Base-by-base conservation (phyloP, 2,329 filamentous ascomycete genomes). In the Fusarium verrucosum region DNA sequence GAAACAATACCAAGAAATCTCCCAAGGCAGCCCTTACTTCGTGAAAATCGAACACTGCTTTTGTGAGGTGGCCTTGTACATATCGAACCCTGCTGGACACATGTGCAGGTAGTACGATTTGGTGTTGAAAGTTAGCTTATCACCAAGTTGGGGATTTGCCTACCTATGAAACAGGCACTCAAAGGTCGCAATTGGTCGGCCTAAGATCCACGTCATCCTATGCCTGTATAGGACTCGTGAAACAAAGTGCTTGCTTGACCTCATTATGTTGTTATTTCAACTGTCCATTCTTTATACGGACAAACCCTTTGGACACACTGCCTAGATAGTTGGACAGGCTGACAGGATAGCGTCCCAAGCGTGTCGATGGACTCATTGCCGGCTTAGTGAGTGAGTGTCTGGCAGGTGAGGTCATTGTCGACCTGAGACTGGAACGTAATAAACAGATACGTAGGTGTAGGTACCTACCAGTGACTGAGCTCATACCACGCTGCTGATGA, bases 161-260 rank as follows among this genome's bases (percentile, higher is more conserved):
- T 22, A 43, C 19, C 30, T 22, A 43, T 66, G 58, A 68, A 69
- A 69, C 52, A 66, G 47, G 65, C 44, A 49, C 58, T 62, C 32
- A 30, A 17, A 35, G 44, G 47, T 58, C 30, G 40, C 33, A 37
- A 70, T 70, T 70, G 67, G 62, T 28, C 42, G 25, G 19, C 17
- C 11, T 11, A 37, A 41, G 45, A 59, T 49, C 54, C 42, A 52
- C 46, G 45, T 58, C 25, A 50, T 43, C 42, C 26, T 53, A 57
- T 65, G 49, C 51, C 51, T 55, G 57, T 66, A 65, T 47, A 65
- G 59, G 51, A 61, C 51, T 56, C 43, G 56, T 70, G 65, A 70
- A 70, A 70, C 65, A 55, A 43, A 58, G 26, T 26, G 26, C 26
- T 42, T 26, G 37, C 41, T 50, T 26, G 30, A 52, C 37, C 37